Conservation (phyloP, 805 yeast species). For the Hanseniaspora pseudoguilliermondii region DNA sequence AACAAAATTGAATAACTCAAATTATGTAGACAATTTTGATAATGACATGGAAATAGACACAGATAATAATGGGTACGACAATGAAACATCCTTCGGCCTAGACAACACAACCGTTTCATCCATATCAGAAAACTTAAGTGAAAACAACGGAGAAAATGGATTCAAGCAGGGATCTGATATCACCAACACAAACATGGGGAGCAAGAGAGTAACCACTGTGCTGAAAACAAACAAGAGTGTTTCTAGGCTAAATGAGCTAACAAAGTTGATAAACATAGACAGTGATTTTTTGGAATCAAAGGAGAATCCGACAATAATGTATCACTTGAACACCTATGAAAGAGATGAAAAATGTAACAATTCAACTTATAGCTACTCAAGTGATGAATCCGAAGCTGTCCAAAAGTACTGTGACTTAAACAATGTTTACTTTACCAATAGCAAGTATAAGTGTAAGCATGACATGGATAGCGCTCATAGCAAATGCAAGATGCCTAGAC, state of each 20-base stretch:
- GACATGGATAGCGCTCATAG: constrained; percentile 2
- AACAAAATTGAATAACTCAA: too few relatives aligned
- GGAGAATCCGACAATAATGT: not conserved
- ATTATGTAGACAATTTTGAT: not conserved
- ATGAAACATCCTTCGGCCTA: not conserved
- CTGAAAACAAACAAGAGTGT: not conserved
- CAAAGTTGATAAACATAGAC: not conserved
- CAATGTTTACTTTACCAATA: not conserved
- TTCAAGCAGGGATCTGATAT: not conserved
- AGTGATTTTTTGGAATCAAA: not conserved
- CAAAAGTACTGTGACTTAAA: not conserved
- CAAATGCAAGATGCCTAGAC: constrained; percentile 15
- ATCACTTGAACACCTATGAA: not conserved
- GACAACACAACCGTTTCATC: not conserved
- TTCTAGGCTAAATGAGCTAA: not conserved
- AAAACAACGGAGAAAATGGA: not conserved
- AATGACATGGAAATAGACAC: not conserved
- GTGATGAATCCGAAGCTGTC: not conserved
- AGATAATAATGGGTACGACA: not conserved
- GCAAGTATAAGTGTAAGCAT: constrained; percentile 10
- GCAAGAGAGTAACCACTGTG: not conserved
- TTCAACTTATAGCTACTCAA: not conserved
- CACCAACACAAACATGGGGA: not conserved
- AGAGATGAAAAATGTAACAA: not conserved
- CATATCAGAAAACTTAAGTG: not conserved